Percentiles rank a stretch among this genome's conserved stretches.
Conservation (phyloP, 2,329 filamentous ascomycete species). For the Xylaria hypoxylon region DNA sequence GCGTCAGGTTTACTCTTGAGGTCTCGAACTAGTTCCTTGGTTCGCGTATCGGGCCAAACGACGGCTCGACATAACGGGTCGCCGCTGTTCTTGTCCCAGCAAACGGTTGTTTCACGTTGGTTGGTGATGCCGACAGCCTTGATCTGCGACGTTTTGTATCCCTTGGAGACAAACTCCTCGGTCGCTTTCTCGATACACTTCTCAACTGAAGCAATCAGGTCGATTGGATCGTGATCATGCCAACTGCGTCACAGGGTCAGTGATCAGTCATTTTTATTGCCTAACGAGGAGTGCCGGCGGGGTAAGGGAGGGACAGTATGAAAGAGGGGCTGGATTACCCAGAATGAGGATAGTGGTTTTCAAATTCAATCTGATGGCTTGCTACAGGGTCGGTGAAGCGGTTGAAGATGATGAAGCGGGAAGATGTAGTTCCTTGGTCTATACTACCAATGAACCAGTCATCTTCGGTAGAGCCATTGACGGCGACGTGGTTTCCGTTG, state of each 20-base stretch:
- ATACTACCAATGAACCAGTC: constrained; percentile 85
- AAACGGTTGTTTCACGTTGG: constrained; percentile 87
- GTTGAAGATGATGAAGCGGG: constrained; percentile 91
- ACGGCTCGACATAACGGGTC: constrained; percentile 86
- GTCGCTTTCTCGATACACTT: constrained; percentile 83
- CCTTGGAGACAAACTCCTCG: constrained; percentile 75
- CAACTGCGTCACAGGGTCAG: constrained; percentile 65
- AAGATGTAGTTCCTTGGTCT: constrained; percentile 91
- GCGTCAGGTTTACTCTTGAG: constrained; percentile 75
- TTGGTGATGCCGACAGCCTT: constrained; percentile 87
- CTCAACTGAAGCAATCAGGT: constrained; percentile 80
- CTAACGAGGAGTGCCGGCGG: background rate
- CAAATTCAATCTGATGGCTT: constrained; percentile 87
- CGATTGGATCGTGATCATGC: constrained; percentile 88
- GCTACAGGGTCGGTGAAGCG: constrained; percentile 80
- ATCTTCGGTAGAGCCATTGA: constrained; percentile 40
- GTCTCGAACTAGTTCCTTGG: constrained; percentile 77
- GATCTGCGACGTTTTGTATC: constrained; percentile 75
- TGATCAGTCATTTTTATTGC: constrained; percentile 28
- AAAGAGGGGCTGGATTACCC: constrained; percentile 69
- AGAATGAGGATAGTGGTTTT: constrained; percentile 84
- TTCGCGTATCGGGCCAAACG: constrained; percentile 91
- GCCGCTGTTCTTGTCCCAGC: constrained; percentile 85
- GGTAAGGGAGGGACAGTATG: background rate
- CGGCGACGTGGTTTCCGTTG: constrained; percentile 25